phyloP scores from a whole-genome alignment of 257 asterid species.

The Capsicum baccatum region DNA sequence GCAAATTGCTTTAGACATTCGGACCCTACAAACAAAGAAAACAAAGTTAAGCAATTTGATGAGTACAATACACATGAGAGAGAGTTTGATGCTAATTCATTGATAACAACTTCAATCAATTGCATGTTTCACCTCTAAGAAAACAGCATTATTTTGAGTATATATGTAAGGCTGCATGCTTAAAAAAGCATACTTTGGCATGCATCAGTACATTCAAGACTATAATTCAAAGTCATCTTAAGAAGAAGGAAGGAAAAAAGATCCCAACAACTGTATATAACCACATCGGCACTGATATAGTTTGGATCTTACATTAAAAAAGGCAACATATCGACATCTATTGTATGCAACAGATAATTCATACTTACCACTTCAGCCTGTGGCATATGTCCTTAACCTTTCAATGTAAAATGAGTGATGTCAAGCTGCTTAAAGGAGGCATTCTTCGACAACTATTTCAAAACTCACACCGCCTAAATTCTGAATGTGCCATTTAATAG shows the following conservation, averaged over 20 bases:
- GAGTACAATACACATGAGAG: neutral
- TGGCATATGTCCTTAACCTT: too few species aligned
- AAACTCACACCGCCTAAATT: neutral
- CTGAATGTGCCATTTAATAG: neutral
- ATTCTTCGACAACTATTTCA: too few species aligned
- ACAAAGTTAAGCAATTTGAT: neutral
- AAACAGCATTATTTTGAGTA: neutral
- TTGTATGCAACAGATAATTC: too few species aligned
- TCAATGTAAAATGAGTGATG: too few species aligned
- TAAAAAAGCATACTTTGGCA: neutral
- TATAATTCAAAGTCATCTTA: constrained; percentile 4
- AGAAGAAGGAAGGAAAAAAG: neutral
- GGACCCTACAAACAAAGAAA: constrained; percentile 58
- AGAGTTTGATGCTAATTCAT: neutral
- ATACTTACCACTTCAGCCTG: too few species aligned
- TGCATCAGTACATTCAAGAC: constrained; percentile 17
- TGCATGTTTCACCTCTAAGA: neutral
- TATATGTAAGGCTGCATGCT: neutral
- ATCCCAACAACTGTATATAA: neutral
- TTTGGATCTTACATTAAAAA: neutral
- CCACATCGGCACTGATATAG: neutral
- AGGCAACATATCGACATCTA: constrained; percentile 52
- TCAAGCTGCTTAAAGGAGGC: too few species aligned
- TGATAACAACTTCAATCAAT: constrained; percentile 24
- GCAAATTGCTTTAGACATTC: constrained; percentile 83